Evolutionary conservation across 116 monocot species (phyloP).

Genomic region (Posidonia oceanica): DNA sequence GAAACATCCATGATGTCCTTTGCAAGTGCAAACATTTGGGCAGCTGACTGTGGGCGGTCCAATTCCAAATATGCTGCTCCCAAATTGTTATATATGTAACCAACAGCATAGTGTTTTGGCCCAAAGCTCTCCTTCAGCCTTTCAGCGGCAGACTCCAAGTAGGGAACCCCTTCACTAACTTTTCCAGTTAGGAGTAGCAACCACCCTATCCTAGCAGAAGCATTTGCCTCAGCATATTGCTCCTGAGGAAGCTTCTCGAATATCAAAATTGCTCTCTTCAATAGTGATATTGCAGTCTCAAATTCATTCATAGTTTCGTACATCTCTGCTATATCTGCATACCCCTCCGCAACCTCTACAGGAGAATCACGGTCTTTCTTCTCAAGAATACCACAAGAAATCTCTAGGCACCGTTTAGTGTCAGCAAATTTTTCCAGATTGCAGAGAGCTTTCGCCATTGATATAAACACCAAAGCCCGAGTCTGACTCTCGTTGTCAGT

Average conservation of each 20-base stretch:
- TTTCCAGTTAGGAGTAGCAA: constrained; percentile 76
- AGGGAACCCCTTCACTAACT: constrained; percentile 49
- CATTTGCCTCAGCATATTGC: constrained; percentile 75
- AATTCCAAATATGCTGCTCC: constrained; percentile 87
- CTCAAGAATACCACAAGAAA: constrained; percentile 46
- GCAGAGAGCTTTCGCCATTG: constrained; percentile 74
- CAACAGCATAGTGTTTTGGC: constrained; percentile 77
- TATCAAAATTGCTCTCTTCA: constrained; percentile 51
- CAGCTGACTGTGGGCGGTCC: constrained; percentile 78
- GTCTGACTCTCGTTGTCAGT: constrained; percentile 48
- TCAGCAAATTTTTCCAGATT: constrained; percentile 59
- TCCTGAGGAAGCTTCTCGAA: constrained; percentile 64
- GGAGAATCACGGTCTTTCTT: constrained; percentile 39
- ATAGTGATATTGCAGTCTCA: constrained; percentile 55
- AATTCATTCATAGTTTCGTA: constrained; percentile 85
- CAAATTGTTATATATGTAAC: constrained; percentile 91
- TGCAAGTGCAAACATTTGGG: constrained; percentile 88
- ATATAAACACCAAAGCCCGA: constrained; percentile 57
- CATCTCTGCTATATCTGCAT: constrained; percentile 55
- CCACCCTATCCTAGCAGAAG: constrained; percentile 73
- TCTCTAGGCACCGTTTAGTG: constrained; percentile 66
- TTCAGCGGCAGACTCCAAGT: constrained; percentile 74
- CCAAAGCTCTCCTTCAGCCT: constrained; percentile 91
- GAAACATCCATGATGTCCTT: constrained; percentile 91
- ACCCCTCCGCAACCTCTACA: constrained; percentile 49